Evolutionary conservation across 495 filamentous ascomycete genomes (phyloP), one percentile per base, ranked within the genome.

Genomic region (Podospora bellae-mahoneyi): DNA sequence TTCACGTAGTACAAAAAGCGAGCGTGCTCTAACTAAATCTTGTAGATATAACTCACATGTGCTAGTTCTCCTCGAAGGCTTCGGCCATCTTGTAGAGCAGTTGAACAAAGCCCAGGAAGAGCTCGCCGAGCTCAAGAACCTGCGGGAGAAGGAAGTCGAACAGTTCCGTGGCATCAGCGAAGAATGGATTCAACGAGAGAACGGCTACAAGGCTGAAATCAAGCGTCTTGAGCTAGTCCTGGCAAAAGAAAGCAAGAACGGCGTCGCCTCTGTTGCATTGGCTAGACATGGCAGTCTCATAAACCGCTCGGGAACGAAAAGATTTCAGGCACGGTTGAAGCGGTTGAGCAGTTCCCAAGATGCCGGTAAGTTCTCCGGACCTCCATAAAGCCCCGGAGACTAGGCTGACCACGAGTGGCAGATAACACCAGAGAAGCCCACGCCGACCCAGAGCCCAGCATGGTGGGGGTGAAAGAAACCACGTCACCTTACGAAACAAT

Each of bases 181-280:
- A n/a, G 80, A 81, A 28, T 83, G 82, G 82, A 68, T 80, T 0
- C 66, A 74, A 28, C 74, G 75, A 5, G 79, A 82, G 66, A 30
- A 69, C 7, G 73, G 75, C 48, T 85, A 83, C 73, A 82, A 78
- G 60, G 71, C 74, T 0, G 83, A 86, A 65, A 74, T 85, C 61
- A 84, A 83, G 68, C 75, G 79, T 7, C 75, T 86, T 5, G 84
- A 85, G 68, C 70, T 85, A 6, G 67, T 82, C 13, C 62, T 86
- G 48, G 79, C 79, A 0, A 80, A 74, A 44, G 78, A 79, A 15
- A 82, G 80, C 48, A 77, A 77, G 28, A 78, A 81, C 62, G 84
- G 84, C 16, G 72, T 85, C 60, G 82, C 80, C 58, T 76, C 76
- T 7, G 83, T 86, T 0, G 72, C 78, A 0, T 59, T 85, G 23